Evolutionary conservation across 1,284 basidiomycete species (phyloP), one percentile per base, ranked within the genome.

Genomic region (Apiotrichum porosum): DNA sequence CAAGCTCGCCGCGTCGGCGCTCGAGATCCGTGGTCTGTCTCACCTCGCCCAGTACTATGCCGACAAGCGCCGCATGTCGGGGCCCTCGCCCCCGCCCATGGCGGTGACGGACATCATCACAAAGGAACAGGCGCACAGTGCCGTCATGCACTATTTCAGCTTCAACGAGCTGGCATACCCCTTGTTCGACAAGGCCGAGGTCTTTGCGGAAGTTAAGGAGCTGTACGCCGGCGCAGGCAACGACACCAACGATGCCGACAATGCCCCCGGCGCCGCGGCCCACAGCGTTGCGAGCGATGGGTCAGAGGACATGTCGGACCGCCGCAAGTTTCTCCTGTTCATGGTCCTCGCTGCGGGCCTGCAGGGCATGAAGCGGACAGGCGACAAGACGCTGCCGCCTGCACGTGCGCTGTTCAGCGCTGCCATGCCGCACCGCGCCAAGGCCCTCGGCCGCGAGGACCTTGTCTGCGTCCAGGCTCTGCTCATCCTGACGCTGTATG

Each of bases 311-410:
- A 41, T 37, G 15, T n/a, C 30, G n/a, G 52, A 54, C 24, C 46
- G 53, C 2, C 57, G 59, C 32, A 58, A 64, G 39, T 64, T 65
- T 42, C 37, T 62, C 28, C 35, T 62, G n/a, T 59, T 55, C 53
- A 60, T 66, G 59, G 58, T 65, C 15, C 56, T 63, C 21, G 58
- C 62, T 1, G 53, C 65, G 22, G 65, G 65, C 2, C 56, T 49
- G 1, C 49, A 51, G 13, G 45, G 48, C 14, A 34, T 44, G 10
- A 60, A 58, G 34, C 53, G 57, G 3, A 34, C 52, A 8, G 58
- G 58, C 9, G 61, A 60, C 46, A 49, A 49, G 1, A 42, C 49
- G 8, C 50, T 49, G 37, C 57, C 51, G 9, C 42, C 46, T 3
- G 43, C 51, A 5, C 53, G 44, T n/a, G 42, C 35, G 2, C 49